Conservation (phyloP, 805 yeast genomes). For the Barnettozyma populi region DNA sequence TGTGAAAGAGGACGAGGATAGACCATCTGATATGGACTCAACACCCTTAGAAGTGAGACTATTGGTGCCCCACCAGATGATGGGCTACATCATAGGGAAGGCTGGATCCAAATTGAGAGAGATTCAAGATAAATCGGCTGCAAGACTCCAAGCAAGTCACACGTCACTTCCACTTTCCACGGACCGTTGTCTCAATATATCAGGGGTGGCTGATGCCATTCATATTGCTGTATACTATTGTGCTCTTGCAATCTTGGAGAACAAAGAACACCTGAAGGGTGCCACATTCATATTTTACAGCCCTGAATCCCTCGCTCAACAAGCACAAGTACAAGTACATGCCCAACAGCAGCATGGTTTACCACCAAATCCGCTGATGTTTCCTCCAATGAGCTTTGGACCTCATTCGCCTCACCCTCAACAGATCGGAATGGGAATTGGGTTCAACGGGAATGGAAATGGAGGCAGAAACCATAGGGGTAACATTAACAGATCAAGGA, state of each 20-base stretch:
- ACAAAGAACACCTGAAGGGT: constrained; percentile 44
- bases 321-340: constrained; percentile 1
- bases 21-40: constrained; percentile 52
- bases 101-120: constrained; percentile 70
- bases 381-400: constrained; percentile 9
- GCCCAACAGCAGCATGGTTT: constrained; percentile 6
- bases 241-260: constrained; percentile 61
- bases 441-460: constrained; percentile 3
- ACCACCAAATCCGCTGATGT: constrained; percentile 15
- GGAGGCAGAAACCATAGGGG: background rate
- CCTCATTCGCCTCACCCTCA: constrained; percentile 4
- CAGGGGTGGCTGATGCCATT: constrained; percentile 82
- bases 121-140: constrained; percentile 78
- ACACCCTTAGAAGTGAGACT: constrained; percentile 51
- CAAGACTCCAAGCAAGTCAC: constrained; percentile 68
- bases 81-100: constrained; percentile 79
- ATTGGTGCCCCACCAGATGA: constrained; percentile 70
- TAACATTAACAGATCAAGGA: background rate
- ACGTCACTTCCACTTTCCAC: constrained; percentile 69
- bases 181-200: constrained; percentile 63
- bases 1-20: constrained; percentile 59
- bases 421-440: constrained; percentile 4
- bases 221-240: constrained; percentile 78
- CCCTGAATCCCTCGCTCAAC: constrained; percentile 32
- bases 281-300: constrained; percentile 49